Evolutionary conservation across 208 protist species (phyloP), one percentile per base, ranked within the genome.

Genomic region (Crithidia expoeki): DNA sequence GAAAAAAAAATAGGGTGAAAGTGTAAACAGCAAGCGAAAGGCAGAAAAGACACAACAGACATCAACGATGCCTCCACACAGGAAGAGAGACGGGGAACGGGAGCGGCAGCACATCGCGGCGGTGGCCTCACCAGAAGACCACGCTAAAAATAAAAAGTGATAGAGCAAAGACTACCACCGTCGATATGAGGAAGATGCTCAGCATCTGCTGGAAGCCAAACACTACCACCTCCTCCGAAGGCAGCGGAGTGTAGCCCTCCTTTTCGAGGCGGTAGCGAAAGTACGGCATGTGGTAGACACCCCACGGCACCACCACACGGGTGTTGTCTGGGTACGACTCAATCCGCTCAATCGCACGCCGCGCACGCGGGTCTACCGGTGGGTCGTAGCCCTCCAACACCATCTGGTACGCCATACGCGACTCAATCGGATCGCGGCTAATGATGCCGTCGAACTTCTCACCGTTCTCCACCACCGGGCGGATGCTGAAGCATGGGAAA

Each of bases 401-500:
- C 84, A 89, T 90, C 59, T 93, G 84, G 49, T 94, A 95, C n/a
- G 88, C 86, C 90, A 95, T 95, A 25, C 86, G 85, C 12, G 84
- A 89, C 80, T 95, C 90, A 23, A 94, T 46, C 4, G 87, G 71
- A 46, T 95, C 90, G 44, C 90, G 90, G 33, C 68, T 57, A 42
- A 88, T 4, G n/a, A 89, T 65, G 34, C 90, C 90, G 68, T 95
- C 90, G 68, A 91, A 95, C 65, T 92, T 91, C 46, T 79, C 74
- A 2, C 84, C 79, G 38, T 89, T 61, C 1, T 27, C 67, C 2
- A 78, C 80, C 16, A 93, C 86, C 9, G 82, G 84, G 21, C 88
- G 81, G 44, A 94, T 62, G 59, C 76, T 83, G 38, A 91, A 84
- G 58, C 90, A 94, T 0, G 90, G 90, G 34, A 93, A 87, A 16